phyloP scores from a whole-genome alignment of 1,139 yeast genomes.

The Diutina mesorugosa region DNA sequence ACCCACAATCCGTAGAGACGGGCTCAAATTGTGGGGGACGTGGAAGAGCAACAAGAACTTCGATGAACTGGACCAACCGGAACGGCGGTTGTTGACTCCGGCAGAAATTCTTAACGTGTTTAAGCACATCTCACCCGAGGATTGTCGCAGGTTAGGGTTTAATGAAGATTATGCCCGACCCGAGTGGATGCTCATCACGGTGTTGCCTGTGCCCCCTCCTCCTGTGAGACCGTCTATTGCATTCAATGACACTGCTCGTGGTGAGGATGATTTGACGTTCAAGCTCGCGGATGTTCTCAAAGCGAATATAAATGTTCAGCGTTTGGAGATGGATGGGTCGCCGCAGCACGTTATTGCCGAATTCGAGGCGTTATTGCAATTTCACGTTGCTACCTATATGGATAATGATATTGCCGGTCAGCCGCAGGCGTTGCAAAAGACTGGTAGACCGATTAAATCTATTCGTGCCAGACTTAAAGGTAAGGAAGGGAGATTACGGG shows the following conservation, averaged over 20 bases:
- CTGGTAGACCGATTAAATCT: conserved; percentile 97
- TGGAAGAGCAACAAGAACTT: conserved; percentile 81
- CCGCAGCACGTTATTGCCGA: conserved; percentile 97
- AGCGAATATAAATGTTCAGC: conserved; percentile 91
- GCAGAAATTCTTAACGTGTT: conserved; percentile 84
- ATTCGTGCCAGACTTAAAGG: conserved; percentile 98
- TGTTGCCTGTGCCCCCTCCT: conserved; percentile 98
- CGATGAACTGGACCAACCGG: conserved; percentile 84
- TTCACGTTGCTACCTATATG: conserved; percentile 99
- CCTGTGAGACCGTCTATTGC: conserved; percentile 99
- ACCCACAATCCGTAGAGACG: conserved; percentile 93
- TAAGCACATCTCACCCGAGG: conserved; percentile 81
- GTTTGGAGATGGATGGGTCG: conserved; percentile 95
- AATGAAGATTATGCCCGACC: conserved; percentile 96
- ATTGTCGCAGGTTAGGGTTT: conserved; percentile 72
- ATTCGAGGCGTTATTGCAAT: conserved; percentile 88
- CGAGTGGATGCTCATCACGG: conserved; percentile 96
- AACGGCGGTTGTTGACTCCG: conserved; percentile 79
- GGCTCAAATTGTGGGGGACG: conserved; percentile 90
- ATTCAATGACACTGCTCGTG: conserved; percentile 96
- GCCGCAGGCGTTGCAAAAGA: conserved; percentile 96
- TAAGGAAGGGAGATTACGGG: conserved; percentile 97
- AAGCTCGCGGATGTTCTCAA: conserved; percentile 93
- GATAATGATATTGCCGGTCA: conserved; percentile 99
- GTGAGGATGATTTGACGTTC: conserved; percentile 98